Conservation (phyloP, 495 filamentous ascomycete genomes). For the Lasiosphaeria hispida region DNA sequence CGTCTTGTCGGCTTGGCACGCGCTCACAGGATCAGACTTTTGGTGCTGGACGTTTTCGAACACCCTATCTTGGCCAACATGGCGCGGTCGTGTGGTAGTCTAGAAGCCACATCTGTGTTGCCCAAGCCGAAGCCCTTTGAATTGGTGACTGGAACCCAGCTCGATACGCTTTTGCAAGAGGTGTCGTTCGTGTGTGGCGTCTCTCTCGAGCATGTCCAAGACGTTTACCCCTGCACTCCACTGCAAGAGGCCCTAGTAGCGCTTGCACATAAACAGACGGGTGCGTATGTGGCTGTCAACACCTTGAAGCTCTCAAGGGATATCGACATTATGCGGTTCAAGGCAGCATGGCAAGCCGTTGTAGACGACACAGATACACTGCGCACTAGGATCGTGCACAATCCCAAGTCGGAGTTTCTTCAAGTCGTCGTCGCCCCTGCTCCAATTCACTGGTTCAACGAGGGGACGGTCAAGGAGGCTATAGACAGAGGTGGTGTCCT, state of each 20-base stretch:
- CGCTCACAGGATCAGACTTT: constrained; percentile 25
- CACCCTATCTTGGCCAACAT: constrained; percentile 28
- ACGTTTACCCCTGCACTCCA: constrained; percentile 61
- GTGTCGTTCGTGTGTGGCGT: constrained; percentile 45
- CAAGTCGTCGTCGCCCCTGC: constrained; percentile 22
- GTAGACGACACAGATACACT: constrained; percentile 60
- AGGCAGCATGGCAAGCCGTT: constrained; percentile 50
- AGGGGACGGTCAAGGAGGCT: constrained; percentile 17
- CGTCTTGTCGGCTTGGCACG: constrained; percentile 42
- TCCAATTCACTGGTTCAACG: constrained; percentile 19
- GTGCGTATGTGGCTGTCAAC: constrained; percentile 42
- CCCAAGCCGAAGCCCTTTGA: constrained; percentile 41
- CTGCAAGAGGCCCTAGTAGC: constrained; percentile 54
- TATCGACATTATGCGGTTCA: constrained; percentile 43
- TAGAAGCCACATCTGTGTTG: neutral
- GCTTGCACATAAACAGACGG: constrained; percentile 38
- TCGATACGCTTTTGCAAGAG: constrained; percentile 40
- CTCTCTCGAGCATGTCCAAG: constrained; percentile 42
- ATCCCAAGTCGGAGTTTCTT: constrained; percentile 8
- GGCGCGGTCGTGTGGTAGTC: constrained; percentile 12
- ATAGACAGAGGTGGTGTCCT: constrained; percentile 17
- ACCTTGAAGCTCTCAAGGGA: constrained; percentile 40
- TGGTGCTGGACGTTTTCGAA: constrained; percentile 41
- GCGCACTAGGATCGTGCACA: constrained; percentile 60
- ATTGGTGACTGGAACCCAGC: constrained; percentile 35